Evolutionary conservation across 257 asterid species (phyloP), one percentile per base, ranked within the genome.

Genomic region (Nicotiana sylvestris): DNA sequence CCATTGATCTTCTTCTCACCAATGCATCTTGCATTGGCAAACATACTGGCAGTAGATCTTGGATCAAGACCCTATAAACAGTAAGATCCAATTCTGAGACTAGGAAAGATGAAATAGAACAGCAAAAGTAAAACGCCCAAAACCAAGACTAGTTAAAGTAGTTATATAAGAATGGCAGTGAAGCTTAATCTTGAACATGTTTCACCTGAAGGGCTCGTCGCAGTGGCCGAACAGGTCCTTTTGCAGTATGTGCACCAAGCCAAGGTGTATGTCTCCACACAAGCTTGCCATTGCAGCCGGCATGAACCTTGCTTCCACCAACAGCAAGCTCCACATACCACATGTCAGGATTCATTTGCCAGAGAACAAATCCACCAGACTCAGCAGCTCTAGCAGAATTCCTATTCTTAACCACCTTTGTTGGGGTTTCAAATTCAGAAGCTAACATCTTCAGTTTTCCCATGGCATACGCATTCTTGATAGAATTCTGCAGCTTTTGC

Each of bases 231-330:
- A 92, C 96, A 0, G 98, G 98, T 1, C 99, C 98, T 88, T 94
- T 94, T 1, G 98, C 97, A 3, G 97, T 80, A 86, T 95, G 99
- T 0, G 97, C 97, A 8, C 99, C 98, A 43, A 95, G 98, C 99
- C 99, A 95, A 1, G 98, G 97, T 0, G 99, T 95, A 86, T 95
- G 99, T 83, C 98, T 86, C 99, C 99, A 95, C 0, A 95, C 98
- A 4, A 95, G 91, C 88, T 94, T 94, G 65, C 99, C 98, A 51
- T 95, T 95, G 85, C 99, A 95, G 46, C 99, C 98, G 0, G 99
- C 99, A 16, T 92, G 99, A 46, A 93, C 98, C 83, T 95, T 95
- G 89, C 98, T 93, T 33, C 98, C 98, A 29, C 97, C 98, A 57
- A 91, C 98, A 1, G 97, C 92, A 66, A 95, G 97, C 92, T 95